phyloP scores from a whole-genome alignment of 225 moss, liverwort and hornwort genomes.

The Sphagnum tenellum region DNA sequence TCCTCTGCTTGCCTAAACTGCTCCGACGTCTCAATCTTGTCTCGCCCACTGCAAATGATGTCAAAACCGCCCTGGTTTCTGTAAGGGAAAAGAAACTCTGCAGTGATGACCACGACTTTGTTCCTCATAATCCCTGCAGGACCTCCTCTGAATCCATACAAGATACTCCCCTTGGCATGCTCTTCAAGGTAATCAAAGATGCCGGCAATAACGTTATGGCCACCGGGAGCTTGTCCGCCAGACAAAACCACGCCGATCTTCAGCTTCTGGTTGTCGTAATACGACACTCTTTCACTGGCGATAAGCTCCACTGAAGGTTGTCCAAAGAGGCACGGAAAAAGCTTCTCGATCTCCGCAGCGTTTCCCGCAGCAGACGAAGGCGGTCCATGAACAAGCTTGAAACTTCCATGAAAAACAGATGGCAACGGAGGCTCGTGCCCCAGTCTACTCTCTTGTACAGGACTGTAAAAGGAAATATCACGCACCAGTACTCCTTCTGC shows the following conservation, averaged over 20 bases:
- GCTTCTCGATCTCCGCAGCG: slow-evolving; percentile 33
- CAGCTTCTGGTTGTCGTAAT: slow-evolving; percentile 7
- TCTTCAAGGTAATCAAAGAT: slow-evolving; percentile 47
- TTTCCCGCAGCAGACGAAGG: slow-evolving; percentile 5
- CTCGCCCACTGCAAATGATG: slow-evolving; percentile 56
- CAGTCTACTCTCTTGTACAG: too few species aligned
- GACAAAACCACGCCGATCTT: slow-evolving; percentile 47
- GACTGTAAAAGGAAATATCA: too few species aligned
- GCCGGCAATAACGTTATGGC: slow-evolving; percentile 53
- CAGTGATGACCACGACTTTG: slow-evolving; percentile 41
- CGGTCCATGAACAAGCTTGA: slow-evolving; percentile 6
- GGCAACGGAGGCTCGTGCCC: too few species aligned
- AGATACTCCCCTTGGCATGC: slow-evolving; percentile 27
- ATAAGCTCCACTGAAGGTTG: slow-evolving; percentile 31
- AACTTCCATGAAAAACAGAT: neutral
- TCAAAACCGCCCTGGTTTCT: slow-evolving; percentile 58
- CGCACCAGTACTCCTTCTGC: too few species aligned
- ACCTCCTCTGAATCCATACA: slow-evolving; percentile 49
- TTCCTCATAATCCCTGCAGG: slow-evolving; percentile 48
- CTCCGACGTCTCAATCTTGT: slow-evolving; percentile 53
- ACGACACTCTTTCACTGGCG: slow-evolving; percentile 7
- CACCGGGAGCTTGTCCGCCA: slow-evolving; percentile 53
- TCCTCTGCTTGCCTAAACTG: slow-evolving; percentile 53
- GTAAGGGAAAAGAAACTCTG: slow-evolving; percentile 38
- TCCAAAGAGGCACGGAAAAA: slow-evolving; percentile 42